Evolutionary conservation across 2,329 filamentous ascomycete genomes (phyloP), one percentile per base, ranked within the genome.

Genomic region (Ambrosiella beaveri): DNA sequence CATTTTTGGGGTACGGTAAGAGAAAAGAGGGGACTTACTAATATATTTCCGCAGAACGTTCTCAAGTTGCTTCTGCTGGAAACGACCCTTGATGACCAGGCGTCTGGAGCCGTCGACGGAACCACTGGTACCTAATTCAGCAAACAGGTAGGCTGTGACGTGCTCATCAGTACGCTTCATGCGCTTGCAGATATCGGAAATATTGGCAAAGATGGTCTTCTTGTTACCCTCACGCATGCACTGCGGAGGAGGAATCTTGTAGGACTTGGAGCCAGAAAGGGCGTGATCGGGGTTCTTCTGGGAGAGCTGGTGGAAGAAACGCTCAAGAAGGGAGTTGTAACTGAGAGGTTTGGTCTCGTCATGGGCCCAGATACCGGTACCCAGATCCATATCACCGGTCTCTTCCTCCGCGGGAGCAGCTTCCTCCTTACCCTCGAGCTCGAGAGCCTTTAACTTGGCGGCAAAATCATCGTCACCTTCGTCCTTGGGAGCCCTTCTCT

Each of bases 151-250:
- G 66, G 91, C 85, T 57, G 89, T 97, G 64, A 98, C 86, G 75
- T 96, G 93, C 74, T 98, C 93, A 69, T 97, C 91, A 63, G 87
- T 90, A 71, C 93, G 83, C 84, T 98, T 98, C 90, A 98, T 97
- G 67, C 91, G 84, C 80, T 95, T 95, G 80, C 89, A 95, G 68
- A 98, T 97, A 70, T 98, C 93, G 70, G 88, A 82, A 68, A 98
- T 93, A 77, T 98, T 98, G 77, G 91, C 93, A 68, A 98, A 98
- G 68, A 98, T 95, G 62, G 93, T 98, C 84, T 95, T 95, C 82
- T 95, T 94, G 83, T 98, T 98, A 71, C 93, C 93, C 89, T 98
- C 93, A 75, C 93, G 90, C 69, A 97, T 82, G 75, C 93, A 97
- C 77, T 98, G 93, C 55, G 93, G 93, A 57, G 93, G 93, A 56